These are phyloP conservation scores for Gillenia trifoliata DNA, from an alignment of 306 rosid genomes.

Conservation along the genomic window DNA sequence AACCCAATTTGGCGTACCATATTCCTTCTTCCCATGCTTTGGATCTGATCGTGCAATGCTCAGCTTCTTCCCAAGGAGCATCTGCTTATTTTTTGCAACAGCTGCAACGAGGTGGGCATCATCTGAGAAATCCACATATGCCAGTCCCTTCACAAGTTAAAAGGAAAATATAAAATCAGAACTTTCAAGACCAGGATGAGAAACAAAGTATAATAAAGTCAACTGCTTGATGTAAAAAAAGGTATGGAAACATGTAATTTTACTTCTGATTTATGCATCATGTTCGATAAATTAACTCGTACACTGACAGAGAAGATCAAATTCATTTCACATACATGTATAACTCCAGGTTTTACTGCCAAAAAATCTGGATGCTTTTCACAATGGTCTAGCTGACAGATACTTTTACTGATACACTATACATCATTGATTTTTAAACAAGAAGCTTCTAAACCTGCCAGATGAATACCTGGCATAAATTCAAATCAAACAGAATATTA, in stretches of 20 bases:
- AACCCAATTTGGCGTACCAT: conserved; percentile 34
- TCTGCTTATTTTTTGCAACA: conserved; percentile 61
- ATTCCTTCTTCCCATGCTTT: conserved; percentile 50
- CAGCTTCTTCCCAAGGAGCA: conserved; percentile 66
- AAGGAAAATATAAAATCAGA: background rate
- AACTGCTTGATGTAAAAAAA: background rate
- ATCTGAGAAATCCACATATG: conserved; percentile 80
- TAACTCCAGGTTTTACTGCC: background rate
- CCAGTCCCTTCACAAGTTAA: conserved; percentile 63
- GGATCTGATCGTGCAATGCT: conserved; percentile 83
- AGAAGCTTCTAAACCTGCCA: background rate
- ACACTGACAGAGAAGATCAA: background rate
- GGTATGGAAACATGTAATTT: background rate
- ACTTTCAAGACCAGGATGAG: background rate
- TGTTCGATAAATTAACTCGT: background rate
- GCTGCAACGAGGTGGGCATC: conserved; percentile 76
- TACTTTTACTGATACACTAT: too few species aligned
- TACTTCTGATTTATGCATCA: background rate
- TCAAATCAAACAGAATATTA: background rate
- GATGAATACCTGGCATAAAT: background rate
- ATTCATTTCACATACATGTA: background rate
- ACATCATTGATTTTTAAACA: background rate
- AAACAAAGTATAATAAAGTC: background rate
- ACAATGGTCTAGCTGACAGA: background rate
- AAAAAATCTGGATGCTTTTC: background rate